phyloP scores from a whole-genome alignment of 306 rosid genomes.

The Lathyrus tuberosus region DNA sequence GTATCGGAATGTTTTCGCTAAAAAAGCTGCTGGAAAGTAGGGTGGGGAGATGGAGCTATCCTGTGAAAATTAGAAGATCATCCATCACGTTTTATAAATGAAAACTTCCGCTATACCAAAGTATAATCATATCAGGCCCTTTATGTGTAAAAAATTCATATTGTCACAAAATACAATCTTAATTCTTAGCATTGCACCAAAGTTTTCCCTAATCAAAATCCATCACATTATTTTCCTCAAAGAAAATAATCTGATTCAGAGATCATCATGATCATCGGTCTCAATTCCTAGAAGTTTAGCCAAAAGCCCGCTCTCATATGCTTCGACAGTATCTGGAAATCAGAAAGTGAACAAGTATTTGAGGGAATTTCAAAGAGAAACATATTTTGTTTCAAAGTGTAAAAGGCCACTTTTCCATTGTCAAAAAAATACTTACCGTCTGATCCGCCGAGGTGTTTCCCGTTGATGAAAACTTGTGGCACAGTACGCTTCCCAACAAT shows the following conservation, averaged over 20 bases:
- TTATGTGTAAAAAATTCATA: constrained; percentile 18
- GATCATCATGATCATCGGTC: constrained; percentile 49
- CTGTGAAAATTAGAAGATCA: constrained; percentile 16
- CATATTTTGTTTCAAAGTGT: neutral
- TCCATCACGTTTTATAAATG: constrained; percentile 14
- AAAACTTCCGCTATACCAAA: constrained; percentile 22
- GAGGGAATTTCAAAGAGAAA: constrained; percentile 22
- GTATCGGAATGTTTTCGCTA: neutral
- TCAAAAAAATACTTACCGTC: constrained; percentile 60
- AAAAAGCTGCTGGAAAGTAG: too few relatives aligned
- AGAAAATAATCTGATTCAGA: constrained; percentile 45
- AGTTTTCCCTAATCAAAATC: constrained; percentile 17
- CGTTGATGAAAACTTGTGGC: constrained; percentile 86
- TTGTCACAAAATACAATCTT: constrained; percentile 21
- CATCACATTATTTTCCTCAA: too few relatives aligned
- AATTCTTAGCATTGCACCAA: neutral
- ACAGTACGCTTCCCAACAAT: constrained; percentile 85
- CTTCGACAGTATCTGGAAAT: constrained; percentile 73
- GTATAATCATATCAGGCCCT: constrained; percentile 22
- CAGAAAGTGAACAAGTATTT: constrained; percentile 25
- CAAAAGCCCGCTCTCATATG: constrained; percentile 75
- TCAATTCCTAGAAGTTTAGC: constrained; percentile 70
- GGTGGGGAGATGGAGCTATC: neutral
- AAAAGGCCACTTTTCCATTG: neutral
- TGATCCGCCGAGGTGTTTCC: constrained; percentile 90